Conservation (phyloP, 305 asterid genomes). For the Caryopteris hybrid region DNA sequence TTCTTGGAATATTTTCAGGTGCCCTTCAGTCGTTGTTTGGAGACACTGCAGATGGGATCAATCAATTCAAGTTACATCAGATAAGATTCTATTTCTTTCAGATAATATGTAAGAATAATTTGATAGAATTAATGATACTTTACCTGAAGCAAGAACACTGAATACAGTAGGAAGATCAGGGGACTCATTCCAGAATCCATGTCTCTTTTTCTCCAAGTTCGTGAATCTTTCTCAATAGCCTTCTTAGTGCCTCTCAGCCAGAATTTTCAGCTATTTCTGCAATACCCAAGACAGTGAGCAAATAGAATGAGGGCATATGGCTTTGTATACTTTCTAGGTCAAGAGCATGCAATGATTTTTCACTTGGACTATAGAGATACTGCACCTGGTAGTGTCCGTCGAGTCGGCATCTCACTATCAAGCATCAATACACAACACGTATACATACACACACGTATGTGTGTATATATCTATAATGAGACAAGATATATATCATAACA, state of each 20-base stretch:
- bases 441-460: neutral
- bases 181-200: constrained; percentile 28
- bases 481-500: no score
- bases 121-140: neutral
- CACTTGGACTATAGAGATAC: neutral
- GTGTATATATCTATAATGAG: no score
- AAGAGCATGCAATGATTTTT: constrained; percentile 5
- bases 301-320: constrained; percentile 1
- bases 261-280: neutral
- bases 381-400: no score
- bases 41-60: constrained; percentile 29
- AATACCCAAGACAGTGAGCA: neutral
- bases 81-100: neutral
- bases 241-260: no score
- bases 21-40: constrained; percentile 24
- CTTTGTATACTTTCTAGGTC: neutral
- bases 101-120: neutral
- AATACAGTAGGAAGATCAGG: constrained; percentile 25
- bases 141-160: constrained; percentile 42
- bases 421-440: no score
- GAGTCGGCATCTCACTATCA: no score
- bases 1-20: neutral
- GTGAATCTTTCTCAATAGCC: neutral
- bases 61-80: neutral
- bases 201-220: constrained; percentile 16